Percentiles rank a stretch among this genome's conserved stretches.
Evolutionary conservation across 1,284 basidiomycete genomes (phyloP).

Genomic region (Cutaneotrichosporon cyanovorans): DNA sequence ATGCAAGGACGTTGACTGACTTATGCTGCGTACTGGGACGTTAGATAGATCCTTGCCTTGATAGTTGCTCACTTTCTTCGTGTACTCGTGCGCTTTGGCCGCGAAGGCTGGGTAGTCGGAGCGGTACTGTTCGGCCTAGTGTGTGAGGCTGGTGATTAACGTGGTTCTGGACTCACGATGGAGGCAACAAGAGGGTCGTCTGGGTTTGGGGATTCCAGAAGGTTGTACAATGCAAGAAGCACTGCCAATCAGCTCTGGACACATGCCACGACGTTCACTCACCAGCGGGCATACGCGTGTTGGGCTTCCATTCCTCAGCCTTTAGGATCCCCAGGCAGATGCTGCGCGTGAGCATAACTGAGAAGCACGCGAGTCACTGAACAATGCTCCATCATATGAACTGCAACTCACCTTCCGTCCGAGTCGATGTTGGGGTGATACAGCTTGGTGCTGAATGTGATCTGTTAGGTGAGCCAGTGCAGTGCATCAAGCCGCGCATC

Average conservation of each 20-base stretch:
- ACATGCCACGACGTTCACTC: too few relatives aligned
- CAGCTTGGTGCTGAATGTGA: constrained; percentile 80
- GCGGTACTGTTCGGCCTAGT: constrained; percentile 42
- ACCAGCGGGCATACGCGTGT: constrained; percentile 68
- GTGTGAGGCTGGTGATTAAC: constrained; percentile 4
- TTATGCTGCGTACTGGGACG: constrained; percentile 12
- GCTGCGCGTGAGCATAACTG: constrained; percentile 45
- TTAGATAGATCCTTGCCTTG: constrained; percentile 9
- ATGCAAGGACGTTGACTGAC: neutral
- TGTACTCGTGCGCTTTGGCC: constrained; percentile 40
- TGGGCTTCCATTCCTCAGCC: constrained; percentile 70
- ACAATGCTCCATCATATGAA: too few relatives aligned
- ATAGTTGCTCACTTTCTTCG: constrained; percentile 25
- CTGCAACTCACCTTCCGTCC: constrained; percentile 61
- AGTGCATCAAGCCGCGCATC: too few relatives aligned
- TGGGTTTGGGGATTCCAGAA: constrained; percentile 76
- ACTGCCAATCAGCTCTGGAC: too few relatives aligned
- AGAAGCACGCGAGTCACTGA: too few relatives aligned
- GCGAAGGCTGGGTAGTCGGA: constrained; percentile 35
- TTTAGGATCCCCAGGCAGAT: constrained; percentile 48
- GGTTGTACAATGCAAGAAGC: constrained; percentile 68
- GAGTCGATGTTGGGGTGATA: constrained; percentile 57
- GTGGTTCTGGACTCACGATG: constrained; percentile 30
- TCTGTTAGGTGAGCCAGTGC: constrained; percentile 51
- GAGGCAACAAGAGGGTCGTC: constrained; percentile 71